These are phyloP conservation scores for Thuidium tamariscinum DNA, from an alignment of 225 moss, liverwort and hornwort genomes.

Conservation along the genomic window DNA sequence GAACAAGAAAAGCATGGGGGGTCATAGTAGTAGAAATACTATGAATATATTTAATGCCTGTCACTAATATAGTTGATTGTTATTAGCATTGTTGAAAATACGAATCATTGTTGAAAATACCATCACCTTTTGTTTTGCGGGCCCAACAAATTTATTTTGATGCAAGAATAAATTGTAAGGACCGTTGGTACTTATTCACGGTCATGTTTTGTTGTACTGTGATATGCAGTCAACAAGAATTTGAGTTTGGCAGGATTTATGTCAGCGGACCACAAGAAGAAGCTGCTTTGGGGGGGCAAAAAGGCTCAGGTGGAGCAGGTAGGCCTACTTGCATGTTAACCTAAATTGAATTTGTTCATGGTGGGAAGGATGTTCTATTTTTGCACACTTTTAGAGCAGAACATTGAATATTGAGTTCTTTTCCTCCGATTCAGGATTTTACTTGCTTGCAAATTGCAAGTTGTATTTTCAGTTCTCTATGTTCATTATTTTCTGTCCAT, in stretches of 20 bases:
- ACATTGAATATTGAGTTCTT: not conserved
- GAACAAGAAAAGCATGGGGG: not conserved
- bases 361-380: not conserved
- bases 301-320: slow-evolving; percentile 88
- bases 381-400: not conserved
- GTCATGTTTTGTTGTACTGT: not conserved
- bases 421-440: not conserved
- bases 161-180: not conserved
- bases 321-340: not conserved
- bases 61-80: not conserved
- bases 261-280: slow-evolving; percentile 98
- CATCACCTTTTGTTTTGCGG: not conserved
- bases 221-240: slow-evolving; percentile 87
- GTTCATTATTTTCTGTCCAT: not conserved
- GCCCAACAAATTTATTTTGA: not conserved
- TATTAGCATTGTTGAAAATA: not conserved
- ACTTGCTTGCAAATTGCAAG: not conserved
- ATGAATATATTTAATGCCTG: not conserved
- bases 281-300: slow-evolving; percentile 95
- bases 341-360: not conserved
- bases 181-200: not conserved
- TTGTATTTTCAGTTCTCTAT: not conserved
- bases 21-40: not conserved
- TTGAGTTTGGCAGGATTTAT: slow-evolving; percentile 82
- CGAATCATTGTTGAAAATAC: no score